These are phyloP conservation scores for Fusarium hainanense DNA, from an alignment of 2,329 filamentous ascomycete genomes.

Conservation along the genomic window DNA sequence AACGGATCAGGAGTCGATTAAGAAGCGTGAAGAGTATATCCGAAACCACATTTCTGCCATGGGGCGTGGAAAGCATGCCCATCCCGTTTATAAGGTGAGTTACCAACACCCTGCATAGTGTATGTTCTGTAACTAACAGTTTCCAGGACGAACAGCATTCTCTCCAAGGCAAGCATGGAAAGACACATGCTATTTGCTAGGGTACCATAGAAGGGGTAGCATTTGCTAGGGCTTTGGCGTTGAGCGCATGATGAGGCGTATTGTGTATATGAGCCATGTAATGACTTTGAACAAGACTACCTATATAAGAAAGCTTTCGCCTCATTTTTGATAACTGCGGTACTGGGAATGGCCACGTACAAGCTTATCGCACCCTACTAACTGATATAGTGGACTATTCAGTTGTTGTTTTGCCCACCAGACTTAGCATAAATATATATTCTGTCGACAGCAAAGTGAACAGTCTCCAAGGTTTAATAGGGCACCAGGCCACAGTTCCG, in stretches of 20 bases:
- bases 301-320: neutral
- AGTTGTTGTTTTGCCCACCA: too few species aligned
- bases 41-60: conserved; percentile 64
- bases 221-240: conserved; percentile 30
- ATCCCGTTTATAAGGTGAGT: conserved; percentile 59
- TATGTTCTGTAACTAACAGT: neutral
- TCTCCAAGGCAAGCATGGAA: conserved; percentile 88
- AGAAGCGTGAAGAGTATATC: conserved; percentile 75
- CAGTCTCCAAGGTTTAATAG: neutral
- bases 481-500: neutral
- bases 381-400: too few species aligned
- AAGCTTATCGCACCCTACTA: too few species aligned
- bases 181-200: conserved; percentile 89
- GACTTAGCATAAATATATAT: neutral
- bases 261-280: conserved; percentile 27
- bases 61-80: conserved; percentile 65
- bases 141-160: conserved; percentile 81
- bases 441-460: neutral
- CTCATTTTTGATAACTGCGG: too few species aligned
- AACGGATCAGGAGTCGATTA: conserved; percentile 78
- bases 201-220: conserved; percentile 15
- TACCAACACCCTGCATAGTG: neutral
- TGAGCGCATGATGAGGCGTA: conserved; percentile 26
- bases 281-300: neutral
- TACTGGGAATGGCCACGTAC: too few species aligned